Percentiles rank a stretch among this genome's conserved stretches.
These are phyloP conservation scores for Yamadazyma sp. DNA, from an alignment of 1,139 yeast genomes.

Conservation along the genomic window DNA sequence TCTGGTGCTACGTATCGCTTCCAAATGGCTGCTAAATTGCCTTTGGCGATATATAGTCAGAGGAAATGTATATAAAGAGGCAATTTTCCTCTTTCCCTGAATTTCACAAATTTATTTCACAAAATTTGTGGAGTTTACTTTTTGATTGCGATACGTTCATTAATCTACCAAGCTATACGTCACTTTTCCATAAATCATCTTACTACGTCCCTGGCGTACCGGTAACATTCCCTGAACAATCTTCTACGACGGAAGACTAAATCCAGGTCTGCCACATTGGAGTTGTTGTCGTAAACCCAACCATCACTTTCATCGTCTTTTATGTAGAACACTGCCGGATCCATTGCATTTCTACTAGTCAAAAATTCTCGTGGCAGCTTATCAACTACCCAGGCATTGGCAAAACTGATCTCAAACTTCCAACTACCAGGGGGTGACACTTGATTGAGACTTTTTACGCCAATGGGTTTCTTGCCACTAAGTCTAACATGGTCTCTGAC, in stretches of 20 bases:
- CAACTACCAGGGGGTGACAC: conserved; percentile 73
- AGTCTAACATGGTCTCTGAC: conserved; percentile 48
- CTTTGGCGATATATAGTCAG: too few relatives aligned
- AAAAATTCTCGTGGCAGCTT: conserved; percentile 54
- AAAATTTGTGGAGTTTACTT: neutral
- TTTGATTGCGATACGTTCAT: too few relatives aligned
- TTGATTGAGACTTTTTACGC: conserved; percentile 55
- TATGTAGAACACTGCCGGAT: conserved; percentile 20
- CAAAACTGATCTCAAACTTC: conserved; percentile 59
- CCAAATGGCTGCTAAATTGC: neutral
- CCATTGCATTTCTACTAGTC: conserved; percentile 38
- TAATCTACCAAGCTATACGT: too few relatives aligned
- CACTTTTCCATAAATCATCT: too few relatives aligned
- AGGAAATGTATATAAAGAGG: too few relatives aligned
- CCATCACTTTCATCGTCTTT: conserved; percentile 45
- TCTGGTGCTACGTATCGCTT: too few relatives aligned
- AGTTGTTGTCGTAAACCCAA: conserved; percentile 40
- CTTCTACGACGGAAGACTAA: conserved; percentile 56
- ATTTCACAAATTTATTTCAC: too few relatives aligned
- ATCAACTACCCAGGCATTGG: conserved; percentile 70
- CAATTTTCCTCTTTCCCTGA: too few relatives aligned
- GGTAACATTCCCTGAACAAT: conserved; percentile 47
- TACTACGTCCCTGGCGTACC: conserved; percentile 42
- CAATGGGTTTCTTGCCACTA: conserved; percentile 64
- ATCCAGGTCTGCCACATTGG: conserved; percentile 24